Evolutionary conservation across 2,329 filamentous ascomycete genomes (phyloP), one percentile per base, ranked within the genome.

Genomic region (Magnaporthiopsis rhizophila): DNA sequence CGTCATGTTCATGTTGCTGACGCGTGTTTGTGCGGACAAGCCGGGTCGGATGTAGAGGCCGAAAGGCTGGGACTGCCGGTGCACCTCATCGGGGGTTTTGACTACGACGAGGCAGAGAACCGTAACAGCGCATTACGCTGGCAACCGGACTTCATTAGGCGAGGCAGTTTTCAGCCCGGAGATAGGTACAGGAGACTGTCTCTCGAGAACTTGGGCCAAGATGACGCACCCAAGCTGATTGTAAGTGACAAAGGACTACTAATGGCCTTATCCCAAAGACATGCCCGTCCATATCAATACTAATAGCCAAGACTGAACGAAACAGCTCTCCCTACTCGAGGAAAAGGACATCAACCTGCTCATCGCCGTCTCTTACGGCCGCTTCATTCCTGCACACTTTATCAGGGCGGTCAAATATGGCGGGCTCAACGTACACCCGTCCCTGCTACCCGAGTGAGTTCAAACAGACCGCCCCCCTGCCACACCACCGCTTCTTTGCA

Each of bases 381-480:
- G 97, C 9, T 89, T 97, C 66, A 88, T 99, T 0, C 95, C 95
- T 0, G 82, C 83, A 0, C 83, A 91, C 5, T 86, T 98, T 21
- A 80, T 99, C 28, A 78, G 79, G 28, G 78, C 78, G 1, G 85
- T 90, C 30, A 85, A 84, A 69, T 97, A 96, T 76, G 93, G 93
- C 58, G 95, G 95, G 0, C 78, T 99, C 3, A 99, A 99, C 75
- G 83, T 99, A 2, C 95, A 99, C 72, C 95, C 95, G 1, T 98
- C 94, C 0, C 77, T 97, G 34, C 83, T 99, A 18, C 94, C 93
- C 4, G 89, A 95, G 87, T 91, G 80, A 69, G 80, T 72, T 8
- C 26, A 30, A 45, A 8, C 2, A 38, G 11, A 38, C 36, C 24
- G 28, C n/a, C 13, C 28, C 34, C 9, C 34, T 36, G 34, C 34